These are phyloP conservation scores for Gautieria morchelliformis DNA, from an alignment of 768 basidiomycete species.

Conservation along the genomic window DNA sequence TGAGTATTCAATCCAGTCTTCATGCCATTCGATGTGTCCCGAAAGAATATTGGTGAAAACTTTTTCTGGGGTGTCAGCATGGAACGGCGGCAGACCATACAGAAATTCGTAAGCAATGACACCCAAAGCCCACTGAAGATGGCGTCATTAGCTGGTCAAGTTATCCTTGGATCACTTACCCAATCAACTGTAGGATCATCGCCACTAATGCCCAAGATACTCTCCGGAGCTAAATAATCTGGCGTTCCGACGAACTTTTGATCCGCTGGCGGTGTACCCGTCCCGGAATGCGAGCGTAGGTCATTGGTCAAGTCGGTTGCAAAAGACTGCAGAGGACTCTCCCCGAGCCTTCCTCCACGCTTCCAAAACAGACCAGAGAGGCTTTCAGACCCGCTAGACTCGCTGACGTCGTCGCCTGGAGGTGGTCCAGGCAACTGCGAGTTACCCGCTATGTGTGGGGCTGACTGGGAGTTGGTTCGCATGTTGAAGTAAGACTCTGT, in stretches of 20 bases:
- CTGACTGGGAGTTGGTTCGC: constrained; percentile 38
- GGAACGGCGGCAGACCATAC: constrained; percentile 95
- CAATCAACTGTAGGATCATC: constrained; percentile 96
- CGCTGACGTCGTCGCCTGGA: constrained; percentile 72
- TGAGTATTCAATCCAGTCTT: constrained; percentile 83
- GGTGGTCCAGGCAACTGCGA: constrained; percentile 44
- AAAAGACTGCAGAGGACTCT: constrained; percentile 81
- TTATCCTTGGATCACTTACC: constrained; percentile 42
- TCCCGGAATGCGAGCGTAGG: constrained; percentile 64
- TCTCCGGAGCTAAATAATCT: constrained; percentile 94
- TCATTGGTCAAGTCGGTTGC: constrained; percentile 79
- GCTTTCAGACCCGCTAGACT: constrained; percentile 82
- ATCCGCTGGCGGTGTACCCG: constrained; percentile 66
- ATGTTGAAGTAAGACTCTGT: constrained; percentile 72
- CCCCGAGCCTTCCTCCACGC: constrained; percentile 33
- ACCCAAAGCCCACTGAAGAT: constrained; percentile 86
- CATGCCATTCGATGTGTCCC: constrained; percentile 90
- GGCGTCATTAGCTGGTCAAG: constrained; percentile 7
- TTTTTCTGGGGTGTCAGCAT: constrained; percentile 92
- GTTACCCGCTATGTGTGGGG: constrained; percentile 50
- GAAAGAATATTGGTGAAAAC: constrained; percentile 98
- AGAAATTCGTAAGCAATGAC: constrained; percentile 98
- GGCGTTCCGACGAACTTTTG: constrained; percentile 97
- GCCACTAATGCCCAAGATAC: constrained; percentile 87
- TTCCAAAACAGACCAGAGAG: constrained; percentile 41